Percentiles rank a stretch among this genome's conserved stretches.
phyloP scores from a whole-genome alignment of 345 rosid genomes.

The Hirschfeldia incana region DNA sequence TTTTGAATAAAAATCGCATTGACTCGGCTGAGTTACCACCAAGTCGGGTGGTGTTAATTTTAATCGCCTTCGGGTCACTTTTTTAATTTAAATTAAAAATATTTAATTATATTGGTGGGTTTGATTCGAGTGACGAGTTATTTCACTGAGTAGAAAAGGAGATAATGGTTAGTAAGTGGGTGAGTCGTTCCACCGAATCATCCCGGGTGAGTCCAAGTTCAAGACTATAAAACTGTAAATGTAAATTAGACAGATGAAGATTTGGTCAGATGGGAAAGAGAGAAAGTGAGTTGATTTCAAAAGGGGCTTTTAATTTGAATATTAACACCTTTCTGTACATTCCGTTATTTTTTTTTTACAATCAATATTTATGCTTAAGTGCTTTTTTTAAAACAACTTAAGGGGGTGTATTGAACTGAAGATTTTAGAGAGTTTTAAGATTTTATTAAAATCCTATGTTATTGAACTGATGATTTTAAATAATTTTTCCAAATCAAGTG shows the following conservation, averaged over 20 bases:
- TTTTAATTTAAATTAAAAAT: not conserved
- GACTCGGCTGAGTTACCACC: slow-evolving; percentile 6
- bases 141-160: slow-evolving; percentile 40
- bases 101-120: slow-evolving; percentile 1
- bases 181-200: slow-evolving; percentile 63
- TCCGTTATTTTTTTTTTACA: too few species aligned
- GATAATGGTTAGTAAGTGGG: slow-evolving; percentile 54
- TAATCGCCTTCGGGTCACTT: slow-evolving; percentile 6
- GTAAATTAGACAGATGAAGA: slow-evolving; percentile 22
- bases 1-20: not conserved
- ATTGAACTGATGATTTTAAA: too few species aligned
- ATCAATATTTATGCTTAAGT: not conserved
- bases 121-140: slow-evolving; percentile 12
- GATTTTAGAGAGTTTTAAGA: too few species aligned
- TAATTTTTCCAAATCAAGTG: too few species aligned
- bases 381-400: not conserved
- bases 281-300: not conserved
- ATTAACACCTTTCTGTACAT: not conserved
- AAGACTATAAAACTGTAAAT: slow-evolving; percentile 5
- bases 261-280: not conserved
- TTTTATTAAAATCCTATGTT: too few species aligned
- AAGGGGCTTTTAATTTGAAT: slow-evolving; percentile 4
- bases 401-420: too few species aligned
- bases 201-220: slow-evolving; percentile 56
- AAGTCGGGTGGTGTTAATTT: slow-evolving; percentile 22